phyloP scores from a whole-genome alignment of 495 filamentous ascomycete species.

The Podospora comata region DNA sequence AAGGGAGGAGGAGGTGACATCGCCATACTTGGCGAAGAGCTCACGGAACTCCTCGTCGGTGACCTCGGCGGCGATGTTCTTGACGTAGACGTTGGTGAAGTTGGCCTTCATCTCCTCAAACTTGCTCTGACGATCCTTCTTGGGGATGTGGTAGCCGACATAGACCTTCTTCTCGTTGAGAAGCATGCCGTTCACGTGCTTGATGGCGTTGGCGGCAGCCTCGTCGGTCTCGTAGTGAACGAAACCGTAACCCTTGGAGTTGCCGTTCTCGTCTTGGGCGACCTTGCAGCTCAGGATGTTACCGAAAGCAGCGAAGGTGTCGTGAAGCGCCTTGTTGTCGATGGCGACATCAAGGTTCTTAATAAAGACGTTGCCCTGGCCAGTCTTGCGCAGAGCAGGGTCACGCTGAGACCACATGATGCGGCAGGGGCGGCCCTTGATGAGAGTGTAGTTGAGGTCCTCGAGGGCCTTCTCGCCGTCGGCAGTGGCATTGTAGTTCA shows the following conservation, averaged over 20 bases:
- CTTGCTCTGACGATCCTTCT: conserved; percentile 99
- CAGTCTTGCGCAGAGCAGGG: conserved; percentile 97
- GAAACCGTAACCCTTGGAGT: conserved; percentile 98
- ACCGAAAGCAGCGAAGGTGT: conserved; percentile 98
- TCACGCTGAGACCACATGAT: conserved; percentile 99
- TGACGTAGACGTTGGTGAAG: conserved; percentile 99
- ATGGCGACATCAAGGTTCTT: conserved; percentile 99
- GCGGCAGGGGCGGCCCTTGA: conserved; percentile 98
- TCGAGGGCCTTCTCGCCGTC: conserved; percentile 98
- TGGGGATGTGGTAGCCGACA: conserved; percentile 98
- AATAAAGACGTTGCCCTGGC: conserved; percentile 99
- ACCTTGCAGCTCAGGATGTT: conserved; percentile 99
- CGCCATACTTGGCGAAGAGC: conserved; percentile 85
- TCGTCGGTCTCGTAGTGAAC: conserved; percentile 99
- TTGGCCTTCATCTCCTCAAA: conserved; percentile 99
- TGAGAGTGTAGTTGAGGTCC: conserved; percentile 99
- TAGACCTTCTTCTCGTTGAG: conserved; percentile 99
- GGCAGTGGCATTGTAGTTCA: conserved; percentile 97
- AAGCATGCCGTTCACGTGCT: conserved; percentile 99
- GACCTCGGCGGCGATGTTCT: conserved; percentile 88
- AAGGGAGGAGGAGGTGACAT: conserved; percentile 93
- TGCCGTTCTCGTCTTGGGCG: conserved; percentile 90
- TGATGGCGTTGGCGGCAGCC: conserved; percentile 94
- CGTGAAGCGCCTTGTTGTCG: conserved; percentile 99
- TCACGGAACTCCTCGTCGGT: conserved; percentile 92